Evolutionary conservation across 495 filamentous ascomycete genomes (phyloP), one percentile per base, ranked within the genome.

Genomic region (Talaromyces trachyspermus): DNA sequence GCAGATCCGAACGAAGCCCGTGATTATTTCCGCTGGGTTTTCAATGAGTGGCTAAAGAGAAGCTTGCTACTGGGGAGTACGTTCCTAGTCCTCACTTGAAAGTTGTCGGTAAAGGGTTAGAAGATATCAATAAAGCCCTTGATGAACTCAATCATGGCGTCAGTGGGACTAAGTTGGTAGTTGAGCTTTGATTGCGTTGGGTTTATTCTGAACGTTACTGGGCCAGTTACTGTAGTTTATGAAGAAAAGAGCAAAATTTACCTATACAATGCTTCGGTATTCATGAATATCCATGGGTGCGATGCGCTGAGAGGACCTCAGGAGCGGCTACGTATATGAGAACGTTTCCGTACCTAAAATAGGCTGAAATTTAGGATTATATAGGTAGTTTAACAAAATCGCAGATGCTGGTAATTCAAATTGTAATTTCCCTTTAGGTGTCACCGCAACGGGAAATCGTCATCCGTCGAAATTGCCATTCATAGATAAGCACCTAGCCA

Each of bases 41-140:
- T 73, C 30, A 60, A 63, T 29, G 56, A 55, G 0, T 76, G 65
- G 62, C 49, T 76, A 60, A 56, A 49, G 54, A 61, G 15, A 57
- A 51, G 38, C 40, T 72, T 27, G 56, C 53, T 40, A 64, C 47
- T 24, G 52, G 51, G 2, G 54, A 55, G 25, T 50, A 68, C 40
- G 49, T 65, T 18, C 61, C 64, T 17, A 63, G 54, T 44, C 66
- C 68, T 14, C 42, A 49, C 32, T 32, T 64, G 20, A 37, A 58
- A 46, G 46, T 69, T 4, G 48, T 72, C 7, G 58, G 53, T 10
- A 55, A 56, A 17, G 68, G 68, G 2, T 39, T 72, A 26, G 51
- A 58, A 14, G 49, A 44, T 22, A 49, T 62, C 5, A 55, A 65
- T 23, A 57, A 57, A 17, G 66, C 45, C 10, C 56, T 67, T 17